Evolutionary conservation across 495 filamentous ascomycete species (phyloP), one percentile per base, ranked within the genome.

Genomic region (Hypoxylon cercidicola): DNA sequence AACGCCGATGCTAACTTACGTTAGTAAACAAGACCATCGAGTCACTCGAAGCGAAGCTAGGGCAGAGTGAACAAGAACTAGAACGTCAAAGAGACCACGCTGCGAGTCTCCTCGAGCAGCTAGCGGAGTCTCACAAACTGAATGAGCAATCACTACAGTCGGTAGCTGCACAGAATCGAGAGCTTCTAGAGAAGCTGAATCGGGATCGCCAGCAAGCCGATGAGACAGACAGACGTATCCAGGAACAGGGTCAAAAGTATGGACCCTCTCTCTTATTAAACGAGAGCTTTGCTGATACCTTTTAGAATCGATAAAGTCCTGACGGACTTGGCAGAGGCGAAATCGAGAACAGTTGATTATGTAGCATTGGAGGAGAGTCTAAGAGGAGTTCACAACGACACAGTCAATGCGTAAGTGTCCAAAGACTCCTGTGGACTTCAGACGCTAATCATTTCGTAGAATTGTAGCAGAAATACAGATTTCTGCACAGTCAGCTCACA

Each of bases 31-130:
- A 40, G 0, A 62, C 69, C 2, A 70, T 79, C 11, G 34, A 65
- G 9, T 40, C 45, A 3, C 65, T 78, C 7, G 56, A 62, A 21
- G 35, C 40, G 1, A 53, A 74, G 46, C 18, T 77, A 8, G 44
- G 50, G 11, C 68, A 71, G 37, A 77, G 75, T 10, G 71, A 74
- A 4, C 61, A 54, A 9, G 70, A 78, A 32, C 54, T 80, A 9
- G 54, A 55, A 6, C 62, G 50, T 1, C 72, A 78, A 48, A 69
- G 65, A 47, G 44, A 74, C 8, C 55, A 59, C 7, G 43, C 58
- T 13, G 55, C 59, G 11, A 39, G 46, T 11, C 66, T 80, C 39
- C 68, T 60, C 7, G 21, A 71, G 13, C 60, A 73, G 62, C 53
- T 79, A 10, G 34, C 68, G 11, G 63, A 69, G 12, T 64, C 60